These are phyloP conservation scores for Aureobasidium leucospermi DNA, from an alignment of 2,329 filamentous ascomycete species.

Conservation along the genomic window DNA sequence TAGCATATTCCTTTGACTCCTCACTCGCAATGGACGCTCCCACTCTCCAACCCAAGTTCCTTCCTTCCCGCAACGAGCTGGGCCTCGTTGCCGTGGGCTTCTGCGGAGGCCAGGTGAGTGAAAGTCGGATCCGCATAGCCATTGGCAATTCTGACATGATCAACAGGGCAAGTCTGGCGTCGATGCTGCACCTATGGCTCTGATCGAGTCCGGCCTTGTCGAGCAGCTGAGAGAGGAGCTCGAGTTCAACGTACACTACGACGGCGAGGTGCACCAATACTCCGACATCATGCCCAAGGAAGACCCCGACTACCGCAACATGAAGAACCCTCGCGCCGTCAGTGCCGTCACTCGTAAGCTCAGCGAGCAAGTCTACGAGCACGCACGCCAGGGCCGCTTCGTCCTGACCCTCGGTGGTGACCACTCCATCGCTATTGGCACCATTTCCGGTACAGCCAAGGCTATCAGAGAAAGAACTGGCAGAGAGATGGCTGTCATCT, in stretches of 20 bases:
- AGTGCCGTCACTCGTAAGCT: constrained; percentile 77
- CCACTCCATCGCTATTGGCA: constrained; percentile 94
- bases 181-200: constrained; percentile 79
- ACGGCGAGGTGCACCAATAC: constrained; percentile 76
- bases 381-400: constrained; percentile 74
- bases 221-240: constrained; percentile 76
- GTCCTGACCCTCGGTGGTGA: constrained; percentile 92
- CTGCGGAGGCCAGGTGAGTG: constrained; percentile 80
- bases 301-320: constrained; percentile 77
- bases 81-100: constrained; percentile 94
- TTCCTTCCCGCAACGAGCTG: constrained; percentile 69
- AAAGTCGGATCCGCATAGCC: not conserved
- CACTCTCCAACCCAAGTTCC: constrained; percentile 64
- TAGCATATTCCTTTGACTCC: not conserved
- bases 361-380: constrained; percentile 76
- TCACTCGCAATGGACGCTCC: constrained; percentile 38
- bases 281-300: constrained; percentile 60
- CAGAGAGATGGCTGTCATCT: constrained; percentile 87
- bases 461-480: constrained; percentile 76
- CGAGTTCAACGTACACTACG: constrained; percentile 79
- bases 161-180: constrained; percentile 78
- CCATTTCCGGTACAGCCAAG: constrained; percentile 77
- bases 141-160: constrained; percentile 2
- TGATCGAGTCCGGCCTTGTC: constrained; percentile 83
- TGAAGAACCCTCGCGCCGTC: constrained; percentile 88